Conservation (phyloP, 768 basidiomycete species). For the Brasilioporus rufonigricans region DNA sequence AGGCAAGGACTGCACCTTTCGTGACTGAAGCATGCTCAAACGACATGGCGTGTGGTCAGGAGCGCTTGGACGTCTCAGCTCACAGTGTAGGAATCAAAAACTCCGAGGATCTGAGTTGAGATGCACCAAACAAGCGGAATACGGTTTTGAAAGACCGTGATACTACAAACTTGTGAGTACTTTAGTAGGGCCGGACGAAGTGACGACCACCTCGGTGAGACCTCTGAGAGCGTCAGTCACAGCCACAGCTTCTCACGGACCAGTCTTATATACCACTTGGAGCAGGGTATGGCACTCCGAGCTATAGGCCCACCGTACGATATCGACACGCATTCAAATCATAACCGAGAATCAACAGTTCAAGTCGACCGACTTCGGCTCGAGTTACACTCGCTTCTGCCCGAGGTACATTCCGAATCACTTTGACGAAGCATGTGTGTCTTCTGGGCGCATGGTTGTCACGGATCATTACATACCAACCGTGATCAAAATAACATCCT, state of each 20-base stretch:
- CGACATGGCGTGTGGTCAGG: conserved; percentile 48
- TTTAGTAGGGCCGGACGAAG: background rate
- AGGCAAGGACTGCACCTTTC: conserved; percentile 54
- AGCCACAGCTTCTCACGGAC: background rate
- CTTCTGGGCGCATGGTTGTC: background rate
- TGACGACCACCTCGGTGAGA: background rate
- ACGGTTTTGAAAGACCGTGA: background rate
- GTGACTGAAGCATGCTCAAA: conserved; percentile 83
- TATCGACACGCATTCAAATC: background rate
- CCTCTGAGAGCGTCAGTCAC: too few species aligned
- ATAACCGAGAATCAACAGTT: background rate
- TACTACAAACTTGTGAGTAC: too few species aligned
- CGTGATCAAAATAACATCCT: background rate
- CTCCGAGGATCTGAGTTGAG: background rate
- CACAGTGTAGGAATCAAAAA: background rate
- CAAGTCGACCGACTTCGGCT: background rate
- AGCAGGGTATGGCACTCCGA: background rate
- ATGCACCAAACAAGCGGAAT: background rate
- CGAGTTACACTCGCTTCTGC: too few species aligned
- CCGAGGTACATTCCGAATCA: background rate
- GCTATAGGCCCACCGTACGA: background rate
- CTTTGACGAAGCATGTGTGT: background rate
- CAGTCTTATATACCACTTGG: background rate
- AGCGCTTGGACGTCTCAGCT: background rate
- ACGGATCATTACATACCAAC: background rate